Evolutionary conservation across 371 early-diverging fungal species (phyloP), one percentile per base, ranked within the genome.

Genomic region (Apophysomyces variabilis): DNA sequence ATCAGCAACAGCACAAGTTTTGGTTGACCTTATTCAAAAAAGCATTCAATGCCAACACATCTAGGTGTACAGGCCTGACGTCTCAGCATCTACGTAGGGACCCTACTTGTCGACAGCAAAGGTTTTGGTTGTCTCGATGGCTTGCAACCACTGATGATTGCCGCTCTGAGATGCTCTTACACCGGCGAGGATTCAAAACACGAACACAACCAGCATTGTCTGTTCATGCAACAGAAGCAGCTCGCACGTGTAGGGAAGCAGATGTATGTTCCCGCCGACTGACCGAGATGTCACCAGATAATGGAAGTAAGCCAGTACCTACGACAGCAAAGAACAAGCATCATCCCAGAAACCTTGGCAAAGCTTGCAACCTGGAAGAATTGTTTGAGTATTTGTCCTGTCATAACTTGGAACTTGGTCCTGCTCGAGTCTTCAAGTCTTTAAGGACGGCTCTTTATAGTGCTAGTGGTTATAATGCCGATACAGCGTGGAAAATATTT

Each of bases 401-500:
- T 18, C 26, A 57, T 12, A 37, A 57, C 5, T 36, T 38, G 13
- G 56, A 32, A 14, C 46, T 67, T 16, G 64, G 57, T 9, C 59
- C 57, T 26, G 54, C 44, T 8, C 43, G 50, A 12, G 47, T 68
- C 3, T 80, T 77, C 66, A 71, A 66, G 56, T 65, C 70, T 35
- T 56, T 80, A 26, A 58, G 78, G 41, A 62, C 68, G 12, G 73
- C 72, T 21, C 66, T 80, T 37, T 80, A 80, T 43, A 68, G 71
- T 54, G 67, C 65, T 41, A 54, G 58, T 26, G 62, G 62, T 8
- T 66, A 78, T 38, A 61, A 70, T 41, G 26, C 63, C 1, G 64
- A 64, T 8, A 56, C 67, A 26, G 74, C 79, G 36, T 82, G 79
- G 79, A 46, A 64, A 45, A 74, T 82, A 32, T 82, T 74, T 43